phyloP scores from a whole-genome alignment of 495 filamentous ascomycete species.

The Penicillium coffeae region DNA sequence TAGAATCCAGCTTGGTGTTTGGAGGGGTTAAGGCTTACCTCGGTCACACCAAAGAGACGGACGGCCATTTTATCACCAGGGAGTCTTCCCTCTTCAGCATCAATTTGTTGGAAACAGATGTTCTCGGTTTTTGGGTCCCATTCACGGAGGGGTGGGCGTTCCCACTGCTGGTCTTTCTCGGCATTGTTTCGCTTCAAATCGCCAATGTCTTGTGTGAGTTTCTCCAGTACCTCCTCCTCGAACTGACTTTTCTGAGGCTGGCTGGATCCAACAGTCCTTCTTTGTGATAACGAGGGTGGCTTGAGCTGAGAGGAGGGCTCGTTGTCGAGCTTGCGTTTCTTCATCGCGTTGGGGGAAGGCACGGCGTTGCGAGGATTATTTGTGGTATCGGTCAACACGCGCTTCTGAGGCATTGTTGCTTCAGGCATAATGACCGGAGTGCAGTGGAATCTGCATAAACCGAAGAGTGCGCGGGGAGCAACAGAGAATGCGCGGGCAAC shows the following conservation, averaged over 20 bases:
- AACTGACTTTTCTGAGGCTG: conserved; percentile 85
- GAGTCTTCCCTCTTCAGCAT: conserved; percentile 83
- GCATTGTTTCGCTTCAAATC: conserved; percentile 78
- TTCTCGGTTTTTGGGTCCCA: conserved; percentile 70
- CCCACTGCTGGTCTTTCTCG: conserved; percentile 94
- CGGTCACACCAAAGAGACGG: conserved; percentile 96
- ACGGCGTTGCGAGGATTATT: conserved; percentile 45
- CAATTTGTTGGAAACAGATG: conserved; percentile 91
- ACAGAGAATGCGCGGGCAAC: conserved; percentile 15
- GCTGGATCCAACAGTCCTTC: conserved; percentile 64
- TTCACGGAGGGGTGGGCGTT: conserved; percentile 66
- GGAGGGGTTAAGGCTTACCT: conserved; percentile 43
- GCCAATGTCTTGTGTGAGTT: conserved; percentile 85
- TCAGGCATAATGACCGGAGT: conserved; percentile 44
- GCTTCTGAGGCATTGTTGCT: conserved; percentile 52
- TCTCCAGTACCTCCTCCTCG: conserved; percentile 90
- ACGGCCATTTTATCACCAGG: conserved; percentile 68
- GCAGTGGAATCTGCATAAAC: conserved; percentile 9
- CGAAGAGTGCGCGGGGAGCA: background rate
- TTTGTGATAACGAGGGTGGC: conserved; percentile 54
- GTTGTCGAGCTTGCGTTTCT: conserved; percentile 75
- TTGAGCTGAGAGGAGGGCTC: conserved; percentile 50
- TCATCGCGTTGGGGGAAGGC: conserved; percentile 52
- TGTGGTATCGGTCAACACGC: conserved; percentile 56
- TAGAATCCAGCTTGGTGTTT: background rate